Evolutionary conservation across 805 yeast genomes (phyloP).

Genomic region (Saccharomyces jurei): DNA sequence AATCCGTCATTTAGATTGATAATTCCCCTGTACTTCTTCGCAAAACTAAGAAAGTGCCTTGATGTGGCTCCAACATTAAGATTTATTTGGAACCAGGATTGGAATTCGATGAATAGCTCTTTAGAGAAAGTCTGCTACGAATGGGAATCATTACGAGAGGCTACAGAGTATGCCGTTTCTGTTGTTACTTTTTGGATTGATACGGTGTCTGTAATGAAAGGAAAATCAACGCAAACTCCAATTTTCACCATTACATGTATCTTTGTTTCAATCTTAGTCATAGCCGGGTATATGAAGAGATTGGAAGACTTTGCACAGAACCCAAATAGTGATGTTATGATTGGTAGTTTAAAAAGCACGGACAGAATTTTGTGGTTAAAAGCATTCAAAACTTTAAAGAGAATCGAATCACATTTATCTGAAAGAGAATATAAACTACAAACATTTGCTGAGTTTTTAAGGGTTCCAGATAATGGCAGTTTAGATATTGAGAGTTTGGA

Average conservation of each 20-base stretch:
- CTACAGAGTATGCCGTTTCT: conserved; percentile 48
- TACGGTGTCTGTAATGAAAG: conserved; percentile 47
- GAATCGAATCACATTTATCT: conserved; percentile 50
- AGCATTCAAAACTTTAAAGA: conserved; percentile 50
- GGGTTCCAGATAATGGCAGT: conserved; percentile 53
- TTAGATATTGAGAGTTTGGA: conserved; percentile 42
- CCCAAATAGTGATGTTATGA: conserved; percentile 13
- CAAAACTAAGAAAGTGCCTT: conserved; percentile 58
- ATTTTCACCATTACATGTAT: conserved; percentile 64
- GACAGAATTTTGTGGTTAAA: conserved; percentile 61
- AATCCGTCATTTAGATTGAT: conserved; percentile 54
- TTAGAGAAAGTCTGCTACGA: conserved; percentile 41
- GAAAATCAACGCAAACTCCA: conserved; percentile 47
- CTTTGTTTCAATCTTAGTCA: conserved; percentile 51
- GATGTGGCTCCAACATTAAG: conserved; percentile 52
- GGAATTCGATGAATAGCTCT: conserved; percentile 54
- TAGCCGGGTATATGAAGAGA: conserved; percentile 40
- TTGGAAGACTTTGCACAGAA: conserved; percentile 6
- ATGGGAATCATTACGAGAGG: conserved; percentile 57
- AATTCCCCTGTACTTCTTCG: conserved; percentile 57
- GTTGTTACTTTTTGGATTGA: conserved; percentile 65
- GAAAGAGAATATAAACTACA: conserved; percentile 43
- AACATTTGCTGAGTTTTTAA: conserved; percentile 49
- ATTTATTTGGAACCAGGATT: conserved; percentile 55
- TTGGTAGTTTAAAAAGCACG: conserved; percentile 31